Base-by-base conservation (phyloP, 768 basidiomycete species). In the Collybia sp. region DNA sequence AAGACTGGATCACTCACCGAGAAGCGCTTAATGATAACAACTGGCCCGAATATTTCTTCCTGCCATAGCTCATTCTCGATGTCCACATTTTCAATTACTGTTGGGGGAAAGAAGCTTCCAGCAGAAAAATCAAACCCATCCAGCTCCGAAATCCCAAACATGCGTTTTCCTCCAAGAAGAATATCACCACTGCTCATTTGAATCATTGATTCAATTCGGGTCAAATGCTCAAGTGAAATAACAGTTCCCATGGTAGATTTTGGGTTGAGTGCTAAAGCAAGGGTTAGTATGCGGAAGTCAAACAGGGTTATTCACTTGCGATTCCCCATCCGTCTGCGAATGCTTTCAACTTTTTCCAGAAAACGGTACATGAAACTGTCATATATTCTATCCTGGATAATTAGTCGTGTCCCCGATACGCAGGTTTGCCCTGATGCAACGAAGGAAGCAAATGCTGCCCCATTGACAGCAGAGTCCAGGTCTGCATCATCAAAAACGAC, bases 391-490 rank as follows among this genome's bases (percentile, higher is more conserved):
- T 80, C 76, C 46, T 92, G 88, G 6, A 93, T 65, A 4, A 92
- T 70, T 15, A 93, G 69, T n/a, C 90, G 78, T 11, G 88, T 83
- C n/a, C 88, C 90, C 1, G 90, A 92, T n/a, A 93, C 85, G 48
- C 90, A 92, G 8, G 90, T 92, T 66, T 93, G 91, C 2, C 91
- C 91, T 17, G 88, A 89, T 1, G 91, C 91, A 42, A 93, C 70
- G 54, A 93, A 93, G 1, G 85, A 79, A 9, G 88, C 84, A 57
- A 93, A 93, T 0, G 88, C 84, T 5, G 79, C 79, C 13, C 91
- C 91, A 51, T 93, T 92, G 16, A 88, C 85, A 0, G 90, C 84
- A n/a, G 78, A 74, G 16, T 66, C 52, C 42, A 89, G 55, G 55
- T 92, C 84, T 6, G 88, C 83, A 57, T 93, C 88, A 42, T 83